phyloP scores from a whole-genome alignment of 768 basidiomycete species.

The Termitomyces sp. region DNA sequence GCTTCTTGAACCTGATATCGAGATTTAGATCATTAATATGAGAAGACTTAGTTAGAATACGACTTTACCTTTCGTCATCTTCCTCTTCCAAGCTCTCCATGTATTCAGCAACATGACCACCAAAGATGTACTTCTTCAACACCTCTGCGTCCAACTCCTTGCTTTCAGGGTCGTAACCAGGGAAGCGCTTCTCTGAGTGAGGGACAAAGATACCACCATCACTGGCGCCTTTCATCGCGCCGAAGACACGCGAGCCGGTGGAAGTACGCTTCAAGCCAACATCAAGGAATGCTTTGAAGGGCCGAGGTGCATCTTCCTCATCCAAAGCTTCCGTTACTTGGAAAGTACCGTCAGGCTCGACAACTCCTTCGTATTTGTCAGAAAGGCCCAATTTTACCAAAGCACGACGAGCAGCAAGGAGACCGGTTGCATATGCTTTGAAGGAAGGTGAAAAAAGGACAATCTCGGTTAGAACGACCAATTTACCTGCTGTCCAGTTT shows the following conservation, averaged over 20 bases:
- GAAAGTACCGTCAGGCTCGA: constrained; percentile 87
- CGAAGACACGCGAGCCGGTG: constrained; percentile 95
- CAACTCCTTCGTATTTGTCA: constrained; percentile 95
- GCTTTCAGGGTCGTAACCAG: constrained; percentile 89
- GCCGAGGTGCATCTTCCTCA: constrained; percentile 90
- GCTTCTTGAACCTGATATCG: constrained; percentile 82
- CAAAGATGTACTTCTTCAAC: constrained; percentile 96
- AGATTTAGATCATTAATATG: neutral
- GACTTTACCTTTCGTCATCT: constrained; percentile 85
- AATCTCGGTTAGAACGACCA: constrained; percentile 10
- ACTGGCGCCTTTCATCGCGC: constrained; percentile 96
- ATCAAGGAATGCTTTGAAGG: constrained; percentile 99
- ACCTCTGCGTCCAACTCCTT: constrained; percentile 94
- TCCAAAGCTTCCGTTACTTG: constrained; percentile 80
- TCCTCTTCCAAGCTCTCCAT: constrained; percentile 99
- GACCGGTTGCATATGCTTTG: constrained; percentile 92
- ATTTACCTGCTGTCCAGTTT: constrained; percentile 91
- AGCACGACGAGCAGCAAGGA: constrained; percentile 91
- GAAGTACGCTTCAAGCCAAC: constrained; percentile 98
- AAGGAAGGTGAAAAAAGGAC: neutral
- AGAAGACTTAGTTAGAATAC: neutral
- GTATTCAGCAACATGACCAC: constrained; percentile 98
- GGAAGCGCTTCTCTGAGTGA: constrained; percentile 97
- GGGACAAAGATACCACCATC: constrained; percentile 98
- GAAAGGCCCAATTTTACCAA: constrained; percentile 93